Evolutionary conservation across 768 basidiomycete genomes (phyloP).

Genomic region (Mycena galopus): DNA sequence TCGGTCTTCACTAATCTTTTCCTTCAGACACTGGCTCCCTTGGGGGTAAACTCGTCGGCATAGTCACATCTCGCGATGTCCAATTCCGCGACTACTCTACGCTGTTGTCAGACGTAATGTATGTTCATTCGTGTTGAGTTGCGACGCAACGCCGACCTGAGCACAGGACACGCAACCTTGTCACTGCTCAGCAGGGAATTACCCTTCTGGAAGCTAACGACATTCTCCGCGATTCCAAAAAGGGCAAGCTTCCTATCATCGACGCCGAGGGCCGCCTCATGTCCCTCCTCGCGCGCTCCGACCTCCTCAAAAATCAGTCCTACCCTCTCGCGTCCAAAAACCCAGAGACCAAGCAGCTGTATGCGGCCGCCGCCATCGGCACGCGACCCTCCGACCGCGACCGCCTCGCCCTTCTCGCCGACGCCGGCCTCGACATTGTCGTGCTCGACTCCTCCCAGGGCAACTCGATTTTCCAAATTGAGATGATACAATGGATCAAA

Average conservation of each 20-base stretch:
- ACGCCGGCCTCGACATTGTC: conserved; percentile 96
- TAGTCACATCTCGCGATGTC: conserved; percentile 95
- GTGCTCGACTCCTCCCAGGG: conserved; percentile 97
- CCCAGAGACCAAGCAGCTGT: conserved; percentile 92
- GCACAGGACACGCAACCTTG: conserved; percentile 78
- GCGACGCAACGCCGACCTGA: neutral
- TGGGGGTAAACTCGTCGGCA: conserved; percentile 94
- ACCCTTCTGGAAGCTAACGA: conserved; percentile 93
- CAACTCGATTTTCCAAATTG: conserved; percentile 92
- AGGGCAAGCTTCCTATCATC: conserved; percentile 95
- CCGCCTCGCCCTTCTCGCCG: conserved; percentile 86
- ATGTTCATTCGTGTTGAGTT: neutral
- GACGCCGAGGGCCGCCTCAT: conserved; percentile 74
- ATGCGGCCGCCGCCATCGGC: conserved; percentile 95
- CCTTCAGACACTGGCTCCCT: conserved; percentile 83
- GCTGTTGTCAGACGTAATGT: conserved; percentile 82
- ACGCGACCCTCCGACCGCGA: conserved; percentile 92
- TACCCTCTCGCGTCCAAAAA: conserved; percentile 96
- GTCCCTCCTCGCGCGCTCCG: conserved; percentile 94
- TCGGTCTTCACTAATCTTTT: conserved; percentile 37
- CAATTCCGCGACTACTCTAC: conserved; percentile 85
- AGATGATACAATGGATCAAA: conserved; percentile 97
- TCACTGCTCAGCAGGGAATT: conserved; percentile 90
- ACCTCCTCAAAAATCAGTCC: conserved; percentile 96
- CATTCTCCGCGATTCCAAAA: conserved; percentile 95